Percentiles rank a stretch among this genome's conserved stretches.
Evolutionary conservation across 148 eudicot genomes (phyloP).

Genomic region (Silene uniflora): DNA sequence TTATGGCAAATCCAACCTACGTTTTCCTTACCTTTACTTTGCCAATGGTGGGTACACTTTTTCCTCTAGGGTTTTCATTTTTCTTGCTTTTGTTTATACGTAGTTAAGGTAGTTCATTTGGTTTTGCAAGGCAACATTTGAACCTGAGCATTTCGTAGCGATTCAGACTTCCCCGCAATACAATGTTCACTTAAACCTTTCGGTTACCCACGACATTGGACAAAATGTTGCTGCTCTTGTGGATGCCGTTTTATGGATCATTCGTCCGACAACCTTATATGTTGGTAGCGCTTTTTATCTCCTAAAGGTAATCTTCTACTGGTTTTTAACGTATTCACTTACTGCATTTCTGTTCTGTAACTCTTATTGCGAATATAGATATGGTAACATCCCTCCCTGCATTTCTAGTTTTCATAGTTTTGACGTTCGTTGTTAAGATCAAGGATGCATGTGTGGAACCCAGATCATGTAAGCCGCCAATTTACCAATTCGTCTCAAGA

Average conservation of each 20-base stretch:
- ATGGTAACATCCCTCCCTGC: no score
- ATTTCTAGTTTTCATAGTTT: no score
- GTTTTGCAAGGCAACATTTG: not conserved
- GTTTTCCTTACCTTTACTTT: not conserved
- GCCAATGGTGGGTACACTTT: not conserved
- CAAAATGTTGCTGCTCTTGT: constrained; percentile 1
- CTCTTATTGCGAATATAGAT: no score
- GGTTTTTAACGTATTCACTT: not conserved
- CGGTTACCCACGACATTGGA: not conserved
- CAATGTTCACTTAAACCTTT: not conserved
- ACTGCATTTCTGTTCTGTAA: not conserved
- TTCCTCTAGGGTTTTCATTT: not conserved
- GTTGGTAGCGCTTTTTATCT: not conserved
- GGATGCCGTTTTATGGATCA: not conserved
- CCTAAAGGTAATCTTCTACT: not conserved
- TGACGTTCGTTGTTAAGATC: no score
- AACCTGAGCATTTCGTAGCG: not conserved
- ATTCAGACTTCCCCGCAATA: not conserved
- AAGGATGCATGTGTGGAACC: no score
- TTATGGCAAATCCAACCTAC: not conserved
- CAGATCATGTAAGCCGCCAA: no score
- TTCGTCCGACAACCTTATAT: not conserved
- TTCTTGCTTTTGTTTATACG: not conserved
- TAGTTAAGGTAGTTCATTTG: not conserved
- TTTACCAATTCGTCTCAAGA: no score